A percentile compares a stretch with the other conserved stretches of the same genome.
phyloP scores from a whole-genome alignment of 768 basidiomycete species.

The Candolleomyces aberdarensis region DNA sequence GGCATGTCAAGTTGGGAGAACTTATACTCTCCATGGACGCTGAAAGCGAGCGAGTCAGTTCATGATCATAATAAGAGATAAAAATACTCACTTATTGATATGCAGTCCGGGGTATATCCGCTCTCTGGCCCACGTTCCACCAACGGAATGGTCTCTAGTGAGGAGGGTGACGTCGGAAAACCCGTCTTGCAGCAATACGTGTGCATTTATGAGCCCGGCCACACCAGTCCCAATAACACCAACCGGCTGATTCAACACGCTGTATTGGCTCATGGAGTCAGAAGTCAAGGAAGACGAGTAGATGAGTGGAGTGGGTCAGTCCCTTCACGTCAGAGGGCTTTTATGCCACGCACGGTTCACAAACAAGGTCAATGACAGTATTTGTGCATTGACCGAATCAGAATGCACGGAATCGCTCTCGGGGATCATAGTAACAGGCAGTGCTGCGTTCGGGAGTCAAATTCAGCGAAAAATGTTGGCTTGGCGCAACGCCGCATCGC shows the following conservation, averaged over 20 bases:
- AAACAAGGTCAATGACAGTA: too few relatives aligned
- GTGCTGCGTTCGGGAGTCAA: too few relatives aligned
- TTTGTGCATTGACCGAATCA: too few relatives aligned
- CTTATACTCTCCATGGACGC: slow-evolving; percentile 52
- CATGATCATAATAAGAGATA: background rate
- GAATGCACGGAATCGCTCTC: too few relatives aligned
- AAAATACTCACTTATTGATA: slow-evolving; percentile 46
- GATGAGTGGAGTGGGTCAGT: too few relatives aligned
- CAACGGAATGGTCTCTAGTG: slow-evolving; percentile 42
- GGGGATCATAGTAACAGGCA: too few relatives aligned
- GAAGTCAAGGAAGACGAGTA: too few relatives aligned
- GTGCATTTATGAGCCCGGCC: slow-evolving; percentile 51
- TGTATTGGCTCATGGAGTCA: background rate
- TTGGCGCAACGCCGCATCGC: too few relatives aligned
- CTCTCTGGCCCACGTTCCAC: slow-evolving; percentile 49
- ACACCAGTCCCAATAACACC: slow-evolving; percentile 48
- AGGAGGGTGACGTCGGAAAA: slow-evolving; percentile 46
- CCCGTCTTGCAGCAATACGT: slow-evolving; percentile 49
- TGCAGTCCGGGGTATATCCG: slow-evolving; percentile 46
- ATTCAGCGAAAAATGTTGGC: too few relatives aligned
- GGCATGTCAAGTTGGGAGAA: slow-evolving; percentile 49
- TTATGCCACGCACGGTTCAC: too few relatives aligned
- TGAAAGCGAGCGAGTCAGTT: slow-evolving; percentile 16
- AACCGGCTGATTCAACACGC: background rate
- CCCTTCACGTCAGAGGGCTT: too few relatives aligned